Evolutionary conservation across 1,284 basidiomycete genomes (phyloP), one percentile per base, ranked within the genome.

Genomic region (Bjerkandera adusta): DNA sequence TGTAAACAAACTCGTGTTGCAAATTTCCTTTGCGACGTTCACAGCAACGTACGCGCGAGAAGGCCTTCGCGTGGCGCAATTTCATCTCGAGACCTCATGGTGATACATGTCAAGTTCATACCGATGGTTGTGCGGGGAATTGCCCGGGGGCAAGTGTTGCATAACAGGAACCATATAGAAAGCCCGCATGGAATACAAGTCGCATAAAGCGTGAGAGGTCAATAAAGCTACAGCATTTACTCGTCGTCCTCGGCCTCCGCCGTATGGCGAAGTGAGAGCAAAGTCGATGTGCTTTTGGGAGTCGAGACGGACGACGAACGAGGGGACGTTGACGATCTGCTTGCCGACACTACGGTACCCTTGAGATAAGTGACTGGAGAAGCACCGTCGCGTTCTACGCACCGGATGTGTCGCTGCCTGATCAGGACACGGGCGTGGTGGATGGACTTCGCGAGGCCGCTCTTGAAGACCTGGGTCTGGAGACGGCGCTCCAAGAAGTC

Each of bases 391-490:
- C 2, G 8, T 3, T 5, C 18, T 1, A 73, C 83, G 55, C 57
- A 91, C 89, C 91, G 92, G 64, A 96, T 95, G 78, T 96, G 92
- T 60, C 96, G 80, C 75, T 99, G 97, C 68, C 90, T 81, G 76
- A 99, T 99, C 65, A 99, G 81, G 57, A 96, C 93, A 75, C 96
- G 90, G 48, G 97, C 97, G 71, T 99, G 97, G 74, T 99, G 97
- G 63, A 99, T 97, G 61, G 85, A 89, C 85, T 98, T 98, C 55
- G 97, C 97, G 57, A 99, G 81, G 60, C 95, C 94, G 57, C 83
- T 86, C 84, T 99, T 99, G 91, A 98, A 99, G 62, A 99, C 97
- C 78, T 98, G 97, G 48, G 97, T 99, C 78, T 99, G 97, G 63
- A 99, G 77, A 63, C 97, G 80, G 62, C 97, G 85, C 82, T 99